A percentile compares a stretch with the other conserved stretches of the same genome.
Evolutionary conservation across 1,284 basidiomycete genomes (phyloP).

Genomic region (Papiliotrema flavescens): DNA sequence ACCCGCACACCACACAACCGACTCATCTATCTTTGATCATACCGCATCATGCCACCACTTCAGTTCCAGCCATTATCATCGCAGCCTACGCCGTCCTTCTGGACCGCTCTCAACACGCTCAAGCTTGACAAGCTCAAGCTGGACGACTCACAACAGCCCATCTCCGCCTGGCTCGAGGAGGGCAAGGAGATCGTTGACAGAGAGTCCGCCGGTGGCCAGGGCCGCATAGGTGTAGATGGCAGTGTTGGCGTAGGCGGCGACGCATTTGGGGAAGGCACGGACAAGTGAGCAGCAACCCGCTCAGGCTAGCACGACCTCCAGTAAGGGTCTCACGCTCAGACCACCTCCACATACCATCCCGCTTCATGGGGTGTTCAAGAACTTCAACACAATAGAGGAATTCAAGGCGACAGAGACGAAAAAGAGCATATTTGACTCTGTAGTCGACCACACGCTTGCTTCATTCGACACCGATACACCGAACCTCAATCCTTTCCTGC

Average conservation of each 20-base stretch:
- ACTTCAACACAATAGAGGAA: slow-evolving; percentile 94
- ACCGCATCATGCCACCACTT: slow-evolving; percentile 53
- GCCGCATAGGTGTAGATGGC: slow-evolving; percentile 53
- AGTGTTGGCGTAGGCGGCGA: slow-evolving; percentile 27
- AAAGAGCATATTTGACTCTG: slow-evolving; percentile 69
- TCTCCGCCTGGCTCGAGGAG: slow-evolving; percentile 66
- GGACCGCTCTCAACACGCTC: slow-evolving; percentile 81
- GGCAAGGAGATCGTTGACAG: slow-evolving; percentile 69
- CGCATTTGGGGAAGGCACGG: slow-evolving; percentile 30
- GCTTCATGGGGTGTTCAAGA: slow-evolving; percentile 71
- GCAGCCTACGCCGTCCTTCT: slow-evolving; percentile 83
- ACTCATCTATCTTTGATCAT: too few relatives aligned
- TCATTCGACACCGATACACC: slow-evolving; percentile 32
- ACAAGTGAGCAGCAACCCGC: too few relatives aligned
- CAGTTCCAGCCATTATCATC: slow-evolving; percentile 87
- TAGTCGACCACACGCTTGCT: slow-evolving; percentile 55
- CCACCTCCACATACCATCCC: slow-evolving; percentile 51
- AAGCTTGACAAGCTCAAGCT: slow-evolving; percentile 90
- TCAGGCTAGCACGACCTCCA: background rate
- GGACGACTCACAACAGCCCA: slow-evolving; percentile 65
- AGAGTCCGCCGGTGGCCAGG: slow-evolving; percentile 34
- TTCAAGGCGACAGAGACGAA: slow-evolving; percentile 83
- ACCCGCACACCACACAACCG: too few relatives aligned
- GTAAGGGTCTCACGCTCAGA: slow-evolving; percentile 32
- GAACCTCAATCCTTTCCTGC: slow-evolving; percentile 70